Evolutionary conservation across 2,329 filamentous ascomycete genomes (phyloP), one percentile per base, ranked within the genome.

Genomic region (Epichloe gansuensis): DNA sequence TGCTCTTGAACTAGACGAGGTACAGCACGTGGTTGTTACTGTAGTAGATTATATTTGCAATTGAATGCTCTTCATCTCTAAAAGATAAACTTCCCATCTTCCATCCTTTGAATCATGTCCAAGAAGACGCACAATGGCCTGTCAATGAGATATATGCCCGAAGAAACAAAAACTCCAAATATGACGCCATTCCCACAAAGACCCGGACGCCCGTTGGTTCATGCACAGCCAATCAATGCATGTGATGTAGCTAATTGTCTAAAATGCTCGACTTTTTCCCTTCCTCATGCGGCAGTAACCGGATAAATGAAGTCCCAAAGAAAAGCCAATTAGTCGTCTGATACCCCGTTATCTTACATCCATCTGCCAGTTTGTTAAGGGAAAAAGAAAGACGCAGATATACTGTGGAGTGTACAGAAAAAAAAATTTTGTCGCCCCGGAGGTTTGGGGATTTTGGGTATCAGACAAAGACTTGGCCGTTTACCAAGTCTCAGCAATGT

Each of bases 401-500:
- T 15, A 21, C 15, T 17, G 5, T 21, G 17, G 23, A 1, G 17
- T 43, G 41, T 23, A 49, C 38, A 34, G 12, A 17, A 48, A 41
- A 34, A 15, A 28, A 48, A 38, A 39, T 3, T n/a, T 31, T 2
- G 44, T 28, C 28, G 11, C 23, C 25, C 6, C 6, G 3, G 31
- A 6, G n/a, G 2, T 8, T 15, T 13, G 13, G 35, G 3, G 6
- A 46, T 28, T 8, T 15, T 13, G 13, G 35, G 3, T 2, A 46
- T 28, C 13, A 37, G 34, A 21, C 3, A 48, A 17, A 34, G 35
- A 43, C 28, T 21, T 34, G 34, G 42, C 8, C 34, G n/a, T 6
- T 62, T 62, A 84, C 81, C 81, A 85, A 5, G 81, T 84, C 72
- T 85, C 91, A 54, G 91, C 89, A 76, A 96, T 95, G 67, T 96